Evolutionary conservation across 176 grass and related monocot species (phyloP).

Genomic region (Typha latifolia): DNA sequence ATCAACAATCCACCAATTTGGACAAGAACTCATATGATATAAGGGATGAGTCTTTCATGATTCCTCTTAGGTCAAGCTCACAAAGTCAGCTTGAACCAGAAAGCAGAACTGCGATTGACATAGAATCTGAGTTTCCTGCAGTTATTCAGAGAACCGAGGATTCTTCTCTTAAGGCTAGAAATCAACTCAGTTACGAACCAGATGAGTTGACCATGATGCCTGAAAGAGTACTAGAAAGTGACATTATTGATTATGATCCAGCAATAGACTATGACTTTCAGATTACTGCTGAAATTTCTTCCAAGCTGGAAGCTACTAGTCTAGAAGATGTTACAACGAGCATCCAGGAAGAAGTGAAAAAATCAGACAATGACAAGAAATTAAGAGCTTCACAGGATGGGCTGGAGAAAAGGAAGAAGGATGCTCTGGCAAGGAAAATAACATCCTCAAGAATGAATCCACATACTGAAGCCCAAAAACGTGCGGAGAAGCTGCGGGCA

Average conservation of each 20-base stretch:
- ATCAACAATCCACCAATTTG: slow-evolving; percentile 32
- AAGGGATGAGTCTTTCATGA: slow-evolving; percentile 76
- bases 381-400: slow-evolving; percentile 48
- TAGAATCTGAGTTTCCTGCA: slow-evolving; percentile 64
- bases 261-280: slow-evolving; percentile 70
- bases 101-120: slow-evolving; percentile 54
- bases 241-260: slow-evolving; percentile 68
- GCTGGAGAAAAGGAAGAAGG: slow-evolving; percentile 67
- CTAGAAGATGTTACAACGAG: slow-evolving; percentile 29
- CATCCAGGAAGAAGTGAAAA: slow-evolving; percentile 42
- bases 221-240: slow-evolving; percentile 49
- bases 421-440: slow-evolving; percentile 44
- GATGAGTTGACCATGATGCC: slow-evolving; percentile 67
- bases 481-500: slow-evolving; percentile 70
- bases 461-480: slow-evolving; percentile 77
- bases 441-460: slow-evolving; percentile 44
- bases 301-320: slow-evolving; percentile 35
- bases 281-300: slow-evolving; percentile 30
- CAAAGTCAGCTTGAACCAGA: slow-evolving; percentile 42
- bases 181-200: slow-evolving; percentile 72
- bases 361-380: slow-evolving; percentile 58
- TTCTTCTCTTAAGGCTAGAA: slow-evolving; percentile 25
- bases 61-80: slow-evolving; percentile 58
- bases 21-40: slow-evolving; percentile 38
- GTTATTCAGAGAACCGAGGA: slow-evolving; percentile 17